Conservation (phyloP, 208 protist species). For the Leishmania martiniquensis region DNA sequence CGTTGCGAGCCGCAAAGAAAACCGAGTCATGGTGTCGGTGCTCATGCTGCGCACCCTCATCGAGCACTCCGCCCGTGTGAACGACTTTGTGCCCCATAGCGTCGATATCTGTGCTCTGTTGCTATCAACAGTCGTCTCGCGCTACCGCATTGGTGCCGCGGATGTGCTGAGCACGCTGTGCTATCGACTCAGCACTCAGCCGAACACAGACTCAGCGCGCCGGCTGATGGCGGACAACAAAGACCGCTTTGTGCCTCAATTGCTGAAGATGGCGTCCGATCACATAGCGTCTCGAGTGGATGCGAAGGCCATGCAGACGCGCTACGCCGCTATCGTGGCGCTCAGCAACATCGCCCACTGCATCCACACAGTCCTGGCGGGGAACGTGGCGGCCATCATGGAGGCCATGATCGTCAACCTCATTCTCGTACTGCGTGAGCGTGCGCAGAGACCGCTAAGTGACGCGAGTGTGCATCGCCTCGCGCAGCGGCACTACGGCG, state of each 20-base stretch:
- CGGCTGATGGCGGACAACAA: constrained; percentile 68
- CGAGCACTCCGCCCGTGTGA: constrained; percentile 47
- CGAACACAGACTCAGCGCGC: constrained; percentile 54
- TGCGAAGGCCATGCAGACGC: constrained; percentile 37
- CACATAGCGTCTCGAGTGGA: constrained; percentile 27
- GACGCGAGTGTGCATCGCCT: constrained; percentile 20
- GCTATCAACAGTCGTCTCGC: constrained; percentile 32
- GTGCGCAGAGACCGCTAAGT: constrained; percentile 32
- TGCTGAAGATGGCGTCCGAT: constrained; percentile 62
- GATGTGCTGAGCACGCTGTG: constrained; percentile 68
- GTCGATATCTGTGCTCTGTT: constrained; percentile 64
- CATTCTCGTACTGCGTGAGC: constrained; percentile 38
- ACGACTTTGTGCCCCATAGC: constrained; percentile 74
- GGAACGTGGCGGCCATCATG: constrained; percentile 38
- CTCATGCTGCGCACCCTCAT: constrained; percentile 69
- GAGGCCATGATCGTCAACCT: constrained; percentile 63
- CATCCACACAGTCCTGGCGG: constrained; percentile 49
- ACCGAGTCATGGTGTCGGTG: constrained; percentile 70
- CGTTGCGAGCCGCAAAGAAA: constrained; percentile 36
- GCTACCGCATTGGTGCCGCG: constrained; percentile 69
- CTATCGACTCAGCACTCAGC: constrained; percentile 49
- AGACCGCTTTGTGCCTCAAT: constrained; percentile 57
- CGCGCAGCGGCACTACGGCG: constrained; percentile 20
- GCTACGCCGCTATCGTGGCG: constrained; percentile 63
- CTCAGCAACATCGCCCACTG: constrained; percentile 58